Base-by-base conservation (phyloP, 306 rosid genomes). In the Quercus rubra region DNA sequence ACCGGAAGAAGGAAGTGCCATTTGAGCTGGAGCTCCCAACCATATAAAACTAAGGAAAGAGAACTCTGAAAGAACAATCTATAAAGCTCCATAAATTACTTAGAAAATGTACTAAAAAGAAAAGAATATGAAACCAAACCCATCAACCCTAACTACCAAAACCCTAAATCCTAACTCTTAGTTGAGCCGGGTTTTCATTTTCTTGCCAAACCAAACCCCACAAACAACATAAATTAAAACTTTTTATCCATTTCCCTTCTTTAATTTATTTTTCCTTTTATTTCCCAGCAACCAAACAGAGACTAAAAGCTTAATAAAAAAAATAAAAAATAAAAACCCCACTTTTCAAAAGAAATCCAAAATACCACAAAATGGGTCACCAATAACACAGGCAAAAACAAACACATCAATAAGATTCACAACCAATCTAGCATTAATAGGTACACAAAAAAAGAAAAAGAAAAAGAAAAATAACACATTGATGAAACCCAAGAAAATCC, bases 251-350 rank as follows among this genome's bases (percentile, higher is more conserved):
- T 30, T 46, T 25, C 30, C 52, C 5, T 9, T 61, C 31, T 49
- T 49, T 49, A 10, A 49, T 49, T 49, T 13, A 10, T n/a, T 15
- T 43, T 38, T 71, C 1, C 23, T 38, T 57, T 54, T 82, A 21
- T 67, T 77, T 81, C 75, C 71, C 51, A 41, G 51, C 21, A 1
- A 30, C 78, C 72, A 54, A 73, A 69, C 30, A 49, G 52, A 55
- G 58, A 10, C 43, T 25, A 56, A 80, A 67, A 28, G 70, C 67
- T 70, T 55, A 23, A 23, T 0, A 46, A 46, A 46, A 9, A 8
- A 43, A 5, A 38, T n/a, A 6, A 38, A 5, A 38, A 38, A 38
- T 7, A 41, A 41, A 74, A 80, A 76, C 73, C 77, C 80, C 71
- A 85, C 52, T 51, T 59, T 17, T 56, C 13, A 6, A 52, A 69